Evolutionary conservation across 768 basidiomycete species (phyloP).

Genomic region (Hygrocybe punicea): DNA sequence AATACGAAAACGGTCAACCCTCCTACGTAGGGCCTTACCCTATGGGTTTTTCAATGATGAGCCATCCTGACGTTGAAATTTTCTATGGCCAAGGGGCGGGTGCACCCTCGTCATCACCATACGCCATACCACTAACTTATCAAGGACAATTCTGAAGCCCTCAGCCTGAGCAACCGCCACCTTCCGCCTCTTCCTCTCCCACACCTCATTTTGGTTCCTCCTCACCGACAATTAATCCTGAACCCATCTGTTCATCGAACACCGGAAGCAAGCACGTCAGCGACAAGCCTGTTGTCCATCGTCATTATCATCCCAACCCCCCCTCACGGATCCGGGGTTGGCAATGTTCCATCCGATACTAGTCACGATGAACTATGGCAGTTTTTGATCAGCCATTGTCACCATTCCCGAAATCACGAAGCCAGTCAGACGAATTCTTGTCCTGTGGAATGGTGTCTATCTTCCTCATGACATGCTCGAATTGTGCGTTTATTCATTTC

Average conservation of each 20-base stretch:
- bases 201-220: neutral
- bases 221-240: neutral
- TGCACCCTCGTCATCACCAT: constrained; percentile 16
- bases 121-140: neutral
- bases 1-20: constrained; percentile 24
- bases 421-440: neutral
- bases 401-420: neutral
- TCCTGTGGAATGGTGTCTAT: constrained; percentile 66
- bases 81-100: constrained; percentile 17
- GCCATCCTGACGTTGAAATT: constrained; percentile 23
- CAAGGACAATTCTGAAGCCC: neutral
- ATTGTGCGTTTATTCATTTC: constrained; percentile 93
- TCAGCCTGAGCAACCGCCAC: constrained; percentile 1
- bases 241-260: neutral
- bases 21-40: constrained; percentile 35
- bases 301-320: constrained; percentile 54
- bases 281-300: neutral
- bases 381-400: constrained; percentile 57
- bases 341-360: constrained; percentile 84
- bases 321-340: constrained; percentile 85
- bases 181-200: constrained; percentile 4
- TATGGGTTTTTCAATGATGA: constrained; percentile 26
- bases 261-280: neutral
- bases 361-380: constrained; percentile 81
- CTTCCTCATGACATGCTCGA: constrained; percentile 92